Evolutionary conservation across 441 rosid species (phyloP), one percentile per base, ranked within the genome.

Genomic region (Mallotus japonicus): DNA sequence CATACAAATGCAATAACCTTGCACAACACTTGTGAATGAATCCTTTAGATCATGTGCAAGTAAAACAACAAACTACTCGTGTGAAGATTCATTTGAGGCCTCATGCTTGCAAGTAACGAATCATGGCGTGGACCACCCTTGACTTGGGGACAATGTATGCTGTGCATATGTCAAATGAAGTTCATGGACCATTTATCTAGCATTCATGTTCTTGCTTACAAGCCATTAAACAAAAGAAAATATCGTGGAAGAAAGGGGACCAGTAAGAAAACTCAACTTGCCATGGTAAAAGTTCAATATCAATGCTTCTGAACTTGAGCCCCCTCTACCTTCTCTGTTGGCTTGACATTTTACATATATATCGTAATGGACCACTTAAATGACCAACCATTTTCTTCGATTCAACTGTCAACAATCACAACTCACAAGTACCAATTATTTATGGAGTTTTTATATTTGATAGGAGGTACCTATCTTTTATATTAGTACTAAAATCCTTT

Each of bases 211-310:
- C 47, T 63, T 62, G 32, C 57, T 54, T 54, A 17, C 53, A 54
- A 14, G 54, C 4, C 70, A 64, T 68, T 67, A 61, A 76, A 60
- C 8, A 10, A 63, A 15, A 73, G 66, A 54, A 19, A 66, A 62
- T 56, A 22, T 44, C 14, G 65, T 46, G 40, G 51, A 55, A 53
- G 50, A 42, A 12, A 24, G 74, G 67, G 84, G 83, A 73, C 84
- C 87, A 51, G 7, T 4, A 14, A 1, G 40, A 34, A 34, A 34
- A 34, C 4, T 5, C 4, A 34, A 3, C 40, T 34, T 34, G 40
- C 40, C 4, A 53, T 24, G 5, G 20, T 17, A 16, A 16, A 54
- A 16, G 4, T 54, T 16, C 20, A 54, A 8, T 0, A 54, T 16
- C 0, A 16, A 3, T 10, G 13, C 12, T 34, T 34, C 5, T 34